These are phyloP conservation scores for Dactylellina drechsleri DNA, from an alignment of 2,329 filamentous ascomycete species.

Conservation along the genomic window DNA sequence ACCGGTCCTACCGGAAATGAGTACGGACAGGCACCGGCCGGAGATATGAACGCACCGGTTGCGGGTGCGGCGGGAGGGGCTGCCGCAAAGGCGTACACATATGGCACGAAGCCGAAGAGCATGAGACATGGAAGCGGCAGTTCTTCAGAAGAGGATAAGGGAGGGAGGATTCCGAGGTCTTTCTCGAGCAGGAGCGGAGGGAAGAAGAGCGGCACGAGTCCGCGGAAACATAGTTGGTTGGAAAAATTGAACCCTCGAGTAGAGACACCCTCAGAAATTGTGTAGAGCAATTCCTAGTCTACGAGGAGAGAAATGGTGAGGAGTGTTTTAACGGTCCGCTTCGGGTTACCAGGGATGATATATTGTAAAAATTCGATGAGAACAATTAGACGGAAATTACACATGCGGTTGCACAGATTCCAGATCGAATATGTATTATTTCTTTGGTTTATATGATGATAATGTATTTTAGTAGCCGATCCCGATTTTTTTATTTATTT, in stretches of 20 bases:
- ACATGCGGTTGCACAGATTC: no score
- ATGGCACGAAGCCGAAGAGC: slow-evolving; percentile 4
- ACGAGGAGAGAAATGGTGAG: no score
- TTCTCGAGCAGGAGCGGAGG: slow-evolving; percentile 20
- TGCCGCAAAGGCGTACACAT: slow-evolving; percentile 29
- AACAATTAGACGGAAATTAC: no score
- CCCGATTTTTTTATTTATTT: no score
- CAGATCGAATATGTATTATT: no score
- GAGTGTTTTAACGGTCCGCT: no score
- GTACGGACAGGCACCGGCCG: background rate
- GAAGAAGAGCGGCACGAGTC: slow-evolving; percentile 19
- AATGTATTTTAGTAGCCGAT: no score
- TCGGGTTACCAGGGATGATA: no score
- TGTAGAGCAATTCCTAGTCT: background rate
- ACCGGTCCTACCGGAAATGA: no score
- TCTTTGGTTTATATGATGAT: no score
- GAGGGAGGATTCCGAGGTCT: slow-evolving; percentile 26
- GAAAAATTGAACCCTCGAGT: slow-evolving; percentile 39
- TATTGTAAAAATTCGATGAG: no score
- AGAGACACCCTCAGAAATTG: slow-evolving; percentile 2
- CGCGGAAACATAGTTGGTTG: slow-evolving; percentile 34
- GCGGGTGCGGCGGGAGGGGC: background rate
- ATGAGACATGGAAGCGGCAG: slow-evolving; percentile 18
- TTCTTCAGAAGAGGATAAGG: slow-evolving; percentile 26
- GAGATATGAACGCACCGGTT: background rate